Percentiles rank a stretch among this genome's conserved stretches.
Evolutionary conservation across 2,329 filamentous ascomycete species (phyloP).

Genomic region (Grosmannia penicillata): DNA sequence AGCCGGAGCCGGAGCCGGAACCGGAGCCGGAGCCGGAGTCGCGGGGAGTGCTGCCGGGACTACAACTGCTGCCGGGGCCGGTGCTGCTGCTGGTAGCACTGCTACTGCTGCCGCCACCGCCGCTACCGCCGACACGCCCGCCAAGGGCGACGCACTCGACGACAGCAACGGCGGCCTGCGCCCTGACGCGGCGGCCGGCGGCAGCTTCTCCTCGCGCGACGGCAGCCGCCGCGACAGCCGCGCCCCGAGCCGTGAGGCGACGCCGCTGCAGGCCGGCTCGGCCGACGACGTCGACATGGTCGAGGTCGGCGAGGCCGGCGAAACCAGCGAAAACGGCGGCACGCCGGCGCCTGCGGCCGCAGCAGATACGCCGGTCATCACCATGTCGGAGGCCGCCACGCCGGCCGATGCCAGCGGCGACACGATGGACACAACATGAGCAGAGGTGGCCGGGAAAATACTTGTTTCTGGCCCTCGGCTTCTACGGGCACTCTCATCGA

Average conservation of each 20-base stretch:
- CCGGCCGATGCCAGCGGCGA: conserved; percentile 28
- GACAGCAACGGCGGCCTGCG: conserved; percentile 18
- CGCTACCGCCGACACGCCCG: not conserved
- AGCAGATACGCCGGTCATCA: no score
- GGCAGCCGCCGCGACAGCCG: conserved; percentile 21
- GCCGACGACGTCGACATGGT: conserved; percentile 45
- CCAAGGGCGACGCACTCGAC: conserved; percentile 1
- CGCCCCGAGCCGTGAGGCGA: conserved; percentile 16
- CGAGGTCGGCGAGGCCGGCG: conserved; percentile 21
- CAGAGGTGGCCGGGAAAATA: not conserved
- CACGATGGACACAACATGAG: conserved; percentile 49
- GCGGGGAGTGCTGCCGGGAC: not conserved
- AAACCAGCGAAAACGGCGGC: not conserved
- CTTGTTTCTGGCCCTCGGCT: no score
- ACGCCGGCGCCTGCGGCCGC: no score
- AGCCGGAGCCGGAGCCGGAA: conserved; percentile 22
- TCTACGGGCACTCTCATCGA: no score
- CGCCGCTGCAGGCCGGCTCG: conserved; percentile 20
- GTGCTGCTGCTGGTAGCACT: not conserved
- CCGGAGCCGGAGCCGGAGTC: not conserved
- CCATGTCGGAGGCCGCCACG: not conserved
- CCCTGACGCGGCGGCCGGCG: conserved; percentile 13
- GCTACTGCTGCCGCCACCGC: not conserved
- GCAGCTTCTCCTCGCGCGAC: conserved; percentile 22
- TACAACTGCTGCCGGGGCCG: not conserved